Base-by-base conservation (phyloP, 164 flowering plant species). In the Magnolia changhungtana region DNA sequence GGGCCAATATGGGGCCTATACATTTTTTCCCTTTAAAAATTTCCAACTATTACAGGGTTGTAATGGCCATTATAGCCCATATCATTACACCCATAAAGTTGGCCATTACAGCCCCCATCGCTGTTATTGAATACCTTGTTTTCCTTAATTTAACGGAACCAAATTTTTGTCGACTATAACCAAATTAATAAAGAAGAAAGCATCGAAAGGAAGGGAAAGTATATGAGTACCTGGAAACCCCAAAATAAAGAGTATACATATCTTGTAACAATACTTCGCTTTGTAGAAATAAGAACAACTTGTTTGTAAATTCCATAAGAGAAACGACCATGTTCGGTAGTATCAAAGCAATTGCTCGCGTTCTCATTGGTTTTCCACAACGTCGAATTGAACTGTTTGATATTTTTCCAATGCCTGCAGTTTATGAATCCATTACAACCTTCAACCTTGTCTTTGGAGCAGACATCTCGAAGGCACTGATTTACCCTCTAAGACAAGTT, bases 201-300 rank as follows among this genome's bases (percentile, higher is more conserved):
- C 45, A 37, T 37, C 45, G 45, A 37, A 37, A 37, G 45, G 45
- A 4, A 37, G 18, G 68, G 37, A 7, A 72, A 55, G 59, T 8
- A 21, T 37, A 37, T 11, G 27, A 52, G 31, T 89, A 93, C 97
- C 98, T 92, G 98, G 79, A 94, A 94, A 27, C 98, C 98, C 98
- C 98, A 94, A 75, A 92, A 92, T 45, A 92, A 78, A 63, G 97
- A 89, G 79, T 91, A 94, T 8, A 84, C 63, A 69, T 94, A 94
- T 89, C 92, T 89, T 24, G 81, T 86, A 52, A 79, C 7, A 0
- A 84, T 50, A 72, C 82, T 86, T 4, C 10, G 23, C 31, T 81
- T 24, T 20, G 88, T 83, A 63, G 94, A 87, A 69, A 94, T 86
- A 58, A 78, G 80, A 75, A 91, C 94, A 75, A 90, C 90, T 78